Base-by-base conservation (phyloP, 805 yeast species). In the Limtongozyma cylindracea region DNA sequence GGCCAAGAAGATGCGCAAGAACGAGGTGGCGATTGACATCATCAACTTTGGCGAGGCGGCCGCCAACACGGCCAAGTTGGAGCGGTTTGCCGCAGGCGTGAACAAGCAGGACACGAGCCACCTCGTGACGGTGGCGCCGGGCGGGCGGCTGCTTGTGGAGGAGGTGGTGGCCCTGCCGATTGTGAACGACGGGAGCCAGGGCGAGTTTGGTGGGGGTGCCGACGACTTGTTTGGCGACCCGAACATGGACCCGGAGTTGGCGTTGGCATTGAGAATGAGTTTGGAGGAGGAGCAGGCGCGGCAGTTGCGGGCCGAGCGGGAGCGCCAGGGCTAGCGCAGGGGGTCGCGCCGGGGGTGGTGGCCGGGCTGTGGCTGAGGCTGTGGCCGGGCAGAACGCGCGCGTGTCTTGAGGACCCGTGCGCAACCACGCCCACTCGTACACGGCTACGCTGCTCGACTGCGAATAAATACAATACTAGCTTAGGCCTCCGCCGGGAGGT, bases 171-270 rank as follows among this genome's bases (percentile, higher is more conserved):
- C 72, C 13, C 72, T 92, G 1, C 63, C 80, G 5, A 68, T 84
- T 23, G 46, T 47, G 18, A 61, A 53, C 11, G 61, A 53, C 3
- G 21, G 30, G 8, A 5, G 5, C 6, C 29, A 30, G 12, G 52
- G 41, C n/a, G 41, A 37, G 19, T 50, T 45, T 16, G 45, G 39
- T 27, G 47, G 41, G 19, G 60, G 47, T 11, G 61, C 53, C 8
- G 58, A 49, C 22, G 17, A 9, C 17, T 15, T 7, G 7, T 15
- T 15, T 21, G 39, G 50, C 18, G 96, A 84, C 45, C 84, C 93
- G 16, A 67, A 68, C 31, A 72, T 78, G 66, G 98, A 88, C 37
- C 96, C 96, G 16, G 98, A 88, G 46, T 61, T 88, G 39, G 98
- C 96, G 1, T 56, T 88, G 55, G 98, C 96, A 1, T 61, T 88